These are phyloP conservation scores for Ceratocystis lukuohia DNA, from an alignment of 2,329 filamentous ascomycete species.

Conservation along the genomic window DNA sequence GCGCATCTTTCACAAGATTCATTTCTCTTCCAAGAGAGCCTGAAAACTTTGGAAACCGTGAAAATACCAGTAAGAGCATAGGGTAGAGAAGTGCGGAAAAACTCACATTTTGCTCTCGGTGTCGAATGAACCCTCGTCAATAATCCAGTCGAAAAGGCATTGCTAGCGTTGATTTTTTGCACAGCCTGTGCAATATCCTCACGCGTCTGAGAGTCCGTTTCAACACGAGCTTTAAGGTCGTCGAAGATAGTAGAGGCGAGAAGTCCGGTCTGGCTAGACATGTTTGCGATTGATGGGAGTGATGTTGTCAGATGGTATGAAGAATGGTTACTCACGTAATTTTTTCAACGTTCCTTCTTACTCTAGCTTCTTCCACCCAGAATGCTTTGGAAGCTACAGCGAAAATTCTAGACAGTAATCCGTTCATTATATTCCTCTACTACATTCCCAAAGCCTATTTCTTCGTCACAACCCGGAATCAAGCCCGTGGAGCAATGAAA, in stretches of 20 bases:
- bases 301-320: neutral
- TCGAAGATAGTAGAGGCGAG: slow-evolving; percentile 16
- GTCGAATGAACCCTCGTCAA: slow-evolving; percentile 60
- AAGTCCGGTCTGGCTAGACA: slow-evolving; percentile 5
- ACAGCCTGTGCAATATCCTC: slow-evolving; percentile 14
- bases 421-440: neutral
- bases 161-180: slow-evolving; percentile 13
- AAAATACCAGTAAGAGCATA: too few relatives aligned
- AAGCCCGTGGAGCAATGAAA: slow-evolving; percentile 32
- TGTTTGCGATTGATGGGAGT: neutral
- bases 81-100: neutral
- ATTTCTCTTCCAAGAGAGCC: too few relatives aligned
- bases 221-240: slow-evolving; percentile 12
- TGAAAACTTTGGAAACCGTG: too few relatives aligned
- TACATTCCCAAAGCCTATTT: slow-evolving; percentile 3
- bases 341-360: too few relatives aligned
- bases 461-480: slow-evolving; percentile 30
- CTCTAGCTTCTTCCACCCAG: too few relatives aligned
- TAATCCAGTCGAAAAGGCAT: slow-evolving; percentile 13
- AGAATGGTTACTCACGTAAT: neutral
- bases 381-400: neutral
- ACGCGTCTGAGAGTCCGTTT: slow-evolving; percentile 7
- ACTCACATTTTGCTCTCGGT: slow-evolving; percentile 44
- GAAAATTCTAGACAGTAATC: neutral
- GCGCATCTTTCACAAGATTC: neutral